A percentile compares a stretch with the other conserved stretches of the same genome.
phyloP scores from a whole-genome alignment of 352 stramenopile species.

The Globisporangium nagaii region DNA sequence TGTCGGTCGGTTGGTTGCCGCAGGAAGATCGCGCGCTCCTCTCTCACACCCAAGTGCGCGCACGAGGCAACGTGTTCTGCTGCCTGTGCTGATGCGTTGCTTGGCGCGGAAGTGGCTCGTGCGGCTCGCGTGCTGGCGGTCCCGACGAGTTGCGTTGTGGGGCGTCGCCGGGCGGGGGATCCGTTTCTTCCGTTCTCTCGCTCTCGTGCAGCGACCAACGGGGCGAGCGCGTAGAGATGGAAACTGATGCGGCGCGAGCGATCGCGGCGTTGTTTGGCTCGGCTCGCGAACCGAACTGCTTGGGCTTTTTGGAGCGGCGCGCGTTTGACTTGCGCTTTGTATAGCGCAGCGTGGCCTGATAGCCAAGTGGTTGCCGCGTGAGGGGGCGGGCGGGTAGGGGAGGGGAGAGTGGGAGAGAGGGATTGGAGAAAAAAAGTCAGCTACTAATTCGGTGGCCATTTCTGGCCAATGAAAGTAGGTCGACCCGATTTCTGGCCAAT shows the following conservation, averaged over 20 bases:
- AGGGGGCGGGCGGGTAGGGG: neutral
- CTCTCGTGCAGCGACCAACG: neutral
- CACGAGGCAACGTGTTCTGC: too few species aligned
- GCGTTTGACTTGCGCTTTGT: neutral
- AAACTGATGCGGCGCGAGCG: too few species aligned
- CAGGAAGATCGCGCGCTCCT: too few species aligned
- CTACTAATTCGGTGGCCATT: neutral
- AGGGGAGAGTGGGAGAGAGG: slow-evolving; percentile 1
- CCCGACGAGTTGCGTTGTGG: neutral
- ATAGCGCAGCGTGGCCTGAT: too few species aligned
- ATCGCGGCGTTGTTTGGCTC: neutral
- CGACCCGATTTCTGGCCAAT: too few species aligned
- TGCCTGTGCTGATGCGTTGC: too few species aligned
- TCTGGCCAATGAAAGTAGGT: neutral
- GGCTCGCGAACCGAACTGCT: neutral
- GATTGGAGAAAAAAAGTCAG: slow-evolving; percentile 4
- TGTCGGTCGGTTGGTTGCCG: too few species aligned
- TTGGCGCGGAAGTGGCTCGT: neutral
- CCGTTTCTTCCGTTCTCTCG: neutral
- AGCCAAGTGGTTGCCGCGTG: slow-evolving; percentile 2
- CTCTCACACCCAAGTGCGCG: too few species aligned
- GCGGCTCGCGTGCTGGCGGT: too few species aligned
- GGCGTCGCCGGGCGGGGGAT: neutral
- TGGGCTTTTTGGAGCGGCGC: neutral
- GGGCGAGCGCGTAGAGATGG: slow-evolving; percentile 1